Evolutionary conservation across 345 rosid genomes (phyloP).

Genomic region (Barbarea vulgaris): DNA sequence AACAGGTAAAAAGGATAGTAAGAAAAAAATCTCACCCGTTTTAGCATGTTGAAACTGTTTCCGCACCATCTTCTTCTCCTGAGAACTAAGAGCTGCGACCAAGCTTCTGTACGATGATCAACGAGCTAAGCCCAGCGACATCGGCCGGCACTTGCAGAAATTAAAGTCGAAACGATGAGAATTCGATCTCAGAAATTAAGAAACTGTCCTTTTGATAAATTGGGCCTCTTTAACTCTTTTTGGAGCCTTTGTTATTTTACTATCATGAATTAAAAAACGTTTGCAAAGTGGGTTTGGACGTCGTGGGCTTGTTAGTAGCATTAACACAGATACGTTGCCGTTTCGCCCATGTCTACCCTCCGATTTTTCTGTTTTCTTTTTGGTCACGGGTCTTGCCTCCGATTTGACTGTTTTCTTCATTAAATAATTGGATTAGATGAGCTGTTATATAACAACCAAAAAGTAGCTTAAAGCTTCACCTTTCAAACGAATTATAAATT

Average conservation of each 20-base stretch:
- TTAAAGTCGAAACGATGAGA: conserved; percentile 7
- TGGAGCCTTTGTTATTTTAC: neutral
- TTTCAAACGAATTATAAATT: conserved; percentile 5
- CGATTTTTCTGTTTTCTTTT: too few species aligned
- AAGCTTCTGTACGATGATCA: conserved; percentile 27
- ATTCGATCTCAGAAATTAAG: neutral
- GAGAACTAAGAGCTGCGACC: neutral
- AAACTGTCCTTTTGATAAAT: neutral
- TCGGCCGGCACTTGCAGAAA: neutral
- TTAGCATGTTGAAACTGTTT: conserved; percentile 60
- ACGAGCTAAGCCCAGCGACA: conserved; percentile 14
- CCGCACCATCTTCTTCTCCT: conserved; percentile 56
- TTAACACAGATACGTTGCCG: too few species aligned
- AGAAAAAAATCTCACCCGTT: conserved; percentile 49
- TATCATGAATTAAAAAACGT: neutral
- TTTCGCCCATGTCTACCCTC: too few species aligned
- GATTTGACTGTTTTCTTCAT: neutral
- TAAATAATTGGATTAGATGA: conserved; percentile 31
- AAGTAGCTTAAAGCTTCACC: conserved; percentile 24
- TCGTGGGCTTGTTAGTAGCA: too few species aligned
- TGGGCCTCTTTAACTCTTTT: neutral
- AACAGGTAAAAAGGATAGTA: neutral
- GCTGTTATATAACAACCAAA: conserved; percentile 25
- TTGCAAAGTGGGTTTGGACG: neutral
- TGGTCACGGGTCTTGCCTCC: too few species aligned